These are phyloP conservation scores for Lactuca saligna DNA, from an alignment of 129 eudicot species.

Conservation along the genomic window DNA sequence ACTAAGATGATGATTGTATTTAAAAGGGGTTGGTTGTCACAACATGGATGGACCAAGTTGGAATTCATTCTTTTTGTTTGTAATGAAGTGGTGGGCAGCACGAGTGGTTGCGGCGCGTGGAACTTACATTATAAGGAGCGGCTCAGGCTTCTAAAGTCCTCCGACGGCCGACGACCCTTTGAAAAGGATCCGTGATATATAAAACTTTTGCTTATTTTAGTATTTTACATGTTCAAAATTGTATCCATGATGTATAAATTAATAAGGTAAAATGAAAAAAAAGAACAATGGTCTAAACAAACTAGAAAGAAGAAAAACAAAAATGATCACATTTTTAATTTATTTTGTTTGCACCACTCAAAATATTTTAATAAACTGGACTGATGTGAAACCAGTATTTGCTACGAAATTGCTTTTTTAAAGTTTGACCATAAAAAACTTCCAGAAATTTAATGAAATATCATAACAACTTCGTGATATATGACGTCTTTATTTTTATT, in stretches of 20 bases:
- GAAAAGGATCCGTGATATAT: background rate
- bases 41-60: background rate
- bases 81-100: background rate
- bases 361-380: no score
- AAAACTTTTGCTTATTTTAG: background rate
- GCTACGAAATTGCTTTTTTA: no score
- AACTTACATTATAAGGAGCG: constrained; percentile 2
- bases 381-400: no score
- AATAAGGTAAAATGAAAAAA: no score
- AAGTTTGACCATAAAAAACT: no score
- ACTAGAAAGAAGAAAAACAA: no score
- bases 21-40: background rate
- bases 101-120: constrained; percentile 5
- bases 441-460: no score
- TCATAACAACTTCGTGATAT: no score
- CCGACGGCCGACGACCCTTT: constrained; percentile 5
- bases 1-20: background rate
- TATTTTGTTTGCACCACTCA: no score
- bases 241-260: background rate
- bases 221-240: background rate
- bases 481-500: no score
- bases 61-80: background rate
- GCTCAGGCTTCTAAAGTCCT: background rate
- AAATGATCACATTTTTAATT: no score
- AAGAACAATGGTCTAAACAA: background rate